A percentile compares a stretch with the other conserved stretches of the same genome.
Evolutionary conservation across 2,329 filamentous ascomycete genomes (phyloP).

Genomic region (Penicillium digitatum): DNA sequence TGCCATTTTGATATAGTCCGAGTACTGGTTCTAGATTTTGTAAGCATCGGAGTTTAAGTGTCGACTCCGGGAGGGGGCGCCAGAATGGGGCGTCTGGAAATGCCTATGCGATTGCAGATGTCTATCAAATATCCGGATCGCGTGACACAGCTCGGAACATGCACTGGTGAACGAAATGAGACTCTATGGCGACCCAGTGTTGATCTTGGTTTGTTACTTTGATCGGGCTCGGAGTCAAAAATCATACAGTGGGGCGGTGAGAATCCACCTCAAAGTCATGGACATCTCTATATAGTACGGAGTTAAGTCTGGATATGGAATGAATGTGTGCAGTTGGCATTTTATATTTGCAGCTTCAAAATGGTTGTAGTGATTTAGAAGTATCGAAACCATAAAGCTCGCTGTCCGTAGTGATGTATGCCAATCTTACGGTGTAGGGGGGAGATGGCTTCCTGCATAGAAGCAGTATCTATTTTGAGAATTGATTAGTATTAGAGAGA

Average conservation of each 20-base stretch:
- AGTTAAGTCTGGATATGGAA: background rate
- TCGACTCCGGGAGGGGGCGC: background rate
- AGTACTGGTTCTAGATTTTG: background rate
- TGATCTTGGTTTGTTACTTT: background rate
- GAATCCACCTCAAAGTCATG: background rate
- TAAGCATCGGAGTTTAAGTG: background rate
- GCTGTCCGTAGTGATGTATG: background rate
- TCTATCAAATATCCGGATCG: background rate
- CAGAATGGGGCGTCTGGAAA: background rate
- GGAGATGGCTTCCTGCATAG: too few species aligned
- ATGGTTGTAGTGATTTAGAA: background rate
- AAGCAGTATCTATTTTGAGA: too few species aligned
- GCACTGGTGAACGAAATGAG: background rate
- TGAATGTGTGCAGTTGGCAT: background rate
- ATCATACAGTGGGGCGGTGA: conserved; percentile 11
- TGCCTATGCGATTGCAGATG: background rate
- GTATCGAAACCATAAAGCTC: background rate
- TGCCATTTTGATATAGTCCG: conserved; percentile 12
- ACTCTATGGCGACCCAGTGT: background rate
- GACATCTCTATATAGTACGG: background rate
- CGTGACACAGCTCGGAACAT: background rate
- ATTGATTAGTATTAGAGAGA: too few species aligned
- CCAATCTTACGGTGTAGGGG: background rate
- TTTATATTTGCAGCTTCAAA: background rate
- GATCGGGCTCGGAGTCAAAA: background rate